These are phyloP conservation scores for Neospermospora avenae DNA, from an alignment of 2,329 filamentous ascomycete species.

Conservation along the genomic window DNA sequence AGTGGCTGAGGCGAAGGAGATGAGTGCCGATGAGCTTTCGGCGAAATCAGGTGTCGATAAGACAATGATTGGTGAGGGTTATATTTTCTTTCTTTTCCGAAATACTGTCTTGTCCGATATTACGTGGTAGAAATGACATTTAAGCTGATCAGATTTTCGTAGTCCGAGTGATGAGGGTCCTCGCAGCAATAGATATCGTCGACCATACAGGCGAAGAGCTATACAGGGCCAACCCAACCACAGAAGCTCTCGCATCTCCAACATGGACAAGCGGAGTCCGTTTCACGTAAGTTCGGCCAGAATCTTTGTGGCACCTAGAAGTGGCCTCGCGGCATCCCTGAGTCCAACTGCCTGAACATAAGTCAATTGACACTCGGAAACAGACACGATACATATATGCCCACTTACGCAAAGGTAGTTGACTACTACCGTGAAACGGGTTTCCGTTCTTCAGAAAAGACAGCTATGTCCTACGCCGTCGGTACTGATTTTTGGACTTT, in stretches of 20 bases:
- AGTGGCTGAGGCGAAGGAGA: neutral
- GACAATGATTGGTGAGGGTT: slow-evolving; percentile 4
- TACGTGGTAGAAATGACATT: neutral
- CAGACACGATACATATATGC: slow-evolving; percentile 10
- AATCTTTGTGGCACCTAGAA: neutral
- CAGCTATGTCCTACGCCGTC: slow-evolving; percentile 11
- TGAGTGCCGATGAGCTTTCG: slow-evolving; percentile 14
- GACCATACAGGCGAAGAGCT: slow-evolving; percentile 15
- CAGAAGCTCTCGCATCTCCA: slow-evolving; percentile 11
- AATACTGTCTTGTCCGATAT: neutral
- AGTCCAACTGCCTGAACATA: neutral
- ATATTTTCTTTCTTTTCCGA: neutral
- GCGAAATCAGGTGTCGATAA: slow-evolving; percentile 3
- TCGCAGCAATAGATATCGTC: slow-evolving; percentile 8
- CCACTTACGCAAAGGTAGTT: slow-evolving; percentile 6
- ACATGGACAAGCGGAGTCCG: slow-evolving; percentile 7
- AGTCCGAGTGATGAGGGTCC: slow-evolving; percentile 18
- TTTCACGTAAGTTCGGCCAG: slow-evolving; percentile 1
- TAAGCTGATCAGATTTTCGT: neutral
- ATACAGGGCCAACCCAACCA: slow-evolving; percentile 9
- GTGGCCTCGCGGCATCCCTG: neutral
- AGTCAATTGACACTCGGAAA: neutral
- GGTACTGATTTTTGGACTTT: slow-evolving; percentile 6
- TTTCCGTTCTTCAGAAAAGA: slow-evolving; percentile 9
- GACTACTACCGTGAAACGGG: slow-evolving; percentile 8